Conservation (phyloP, 2,329 filamentous ascomycete species). For the Xylariaceae sp. region DNA sequence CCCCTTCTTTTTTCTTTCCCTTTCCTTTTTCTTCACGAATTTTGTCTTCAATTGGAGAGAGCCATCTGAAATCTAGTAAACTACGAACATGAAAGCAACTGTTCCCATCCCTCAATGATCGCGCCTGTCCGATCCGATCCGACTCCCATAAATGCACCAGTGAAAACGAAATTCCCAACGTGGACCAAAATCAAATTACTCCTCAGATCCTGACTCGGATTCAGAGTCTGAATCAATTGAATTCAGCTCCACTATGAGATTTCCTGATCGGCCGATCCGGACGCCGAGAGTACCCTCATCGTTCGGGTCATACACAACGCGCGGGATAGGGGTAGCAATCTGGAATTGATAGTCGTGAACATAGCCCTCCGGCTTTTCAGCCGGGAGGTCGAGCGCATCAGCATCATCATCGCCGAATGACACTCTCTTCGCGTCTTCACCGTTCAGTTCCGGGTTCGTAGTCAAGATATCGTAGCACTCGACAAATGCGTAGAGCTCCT, state of each 20-base stretch:
- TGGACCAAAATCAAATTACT: background rate
- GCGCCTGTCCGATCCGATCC: too few relatives aligned
- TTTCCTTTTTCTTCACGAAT: too few relatives aligned
- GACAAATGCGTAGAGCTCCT: slow-evolving; percentile 93
- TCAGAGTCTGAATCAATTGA: slow-evolving; percentile 47
- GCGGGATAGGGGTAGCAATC: slow-evolving; percentile 79
- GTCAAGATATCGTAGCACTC: slow-evolving; percentile 68
- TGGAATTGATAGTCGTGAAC: slow-evolving; percentile 79
- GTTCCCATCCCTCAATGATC: too few relatives aligned
- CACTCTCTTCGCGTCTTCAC: slow-evolving; percentile 23
- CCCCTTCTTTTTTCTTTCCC: too few relatives aligned
- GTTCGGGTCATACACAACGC: slow-evolving; percentile 70
- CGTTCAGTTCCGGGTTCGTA: slow-evolving; percentile 35
- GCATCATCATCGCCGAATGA: slow-evolving; percentile 24
- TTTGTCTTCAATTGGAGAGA: too few relatives aligned
- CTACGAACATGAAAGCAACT: too few relatives aligned
- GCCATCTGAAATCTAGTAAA: too few relatives aligned
- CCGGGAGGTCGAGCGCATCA: slow-evolving; percentile 31
- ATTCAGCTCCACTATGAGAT: slow-evolving; percentile 72
- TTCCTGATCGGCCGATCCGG: slow-evolving; percentile 75
- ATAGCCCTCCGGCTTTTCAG: slow-evolving; percentile 57
- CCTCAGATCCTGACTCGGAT: slow-evolving; percentile 37
- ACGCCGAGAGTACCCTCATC: slow-evolving; percentile 61
- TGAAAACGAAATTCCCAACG: background rate
- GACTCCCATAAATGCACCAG: background rate